Conservation (phyloP, 768 basidiomycete species). For the Strobilomyces dryophilus region DNA sequence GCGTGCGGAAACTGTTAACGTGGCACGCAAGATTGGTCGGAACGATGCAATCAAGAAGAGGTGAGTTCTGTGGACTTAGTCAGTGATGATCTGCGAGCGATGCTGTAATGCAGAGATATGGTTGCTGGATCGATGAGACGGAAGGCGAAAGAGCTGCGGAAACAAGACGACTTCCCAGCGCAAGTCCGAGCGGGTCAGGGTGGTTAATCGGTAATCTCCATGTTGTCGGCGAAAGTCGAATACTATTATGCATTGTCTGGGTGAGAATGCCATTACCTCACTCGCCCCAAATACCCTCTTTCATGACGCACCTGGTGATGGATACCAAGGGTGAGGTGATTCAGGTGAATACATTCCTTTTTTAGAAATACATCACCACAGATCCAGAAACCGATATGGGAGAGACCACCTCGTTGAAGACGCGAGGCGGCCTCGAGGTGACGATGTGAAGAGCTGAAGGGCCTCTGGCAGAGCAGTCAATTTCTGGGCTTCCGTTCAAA, state of each 20-base stretch:
- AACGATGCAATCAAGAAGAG: constrained; percentile 70
- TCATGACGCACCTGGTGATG: constrained; percentile 1
- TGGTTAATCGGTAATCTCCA: neutral
- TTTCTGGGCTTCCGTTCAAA: constrained; percentile 28
- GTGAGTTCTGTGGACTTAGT: constrained; percentile 32
- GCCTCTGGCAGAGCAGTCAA: constrained; percentile 13
- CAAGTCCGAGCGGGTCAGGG: neutral
- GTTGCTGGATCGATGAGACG: constrained; percentile 69
- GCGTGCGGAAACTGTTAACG: constrained; percentile 71
- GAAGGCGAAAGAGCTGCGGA: constrained; percentile 35
- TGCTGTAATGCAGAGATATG: constrained; percentile 57
- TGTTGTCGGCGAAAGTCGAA: constrained; percentile 10
- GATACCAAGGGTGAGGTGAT: neutral
- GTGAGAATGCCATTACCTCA: constrained; percentile 6
- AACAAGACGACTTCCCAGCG: neutral
- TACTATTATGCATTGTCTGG: constrained; percentile 6
- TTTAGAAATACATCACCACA: constrained; percentile 5
- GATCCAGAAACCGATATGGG: constrained; percentile 28
- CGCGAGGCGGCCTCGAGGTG: constrained; percentile 40
- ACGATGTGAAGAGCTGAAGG: constrained; percentile 32
- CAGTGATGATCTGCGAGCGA: neutral
- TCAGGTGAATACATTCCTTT: constrained; percentile 12
- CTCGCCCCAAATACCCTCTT: too few species aligned
- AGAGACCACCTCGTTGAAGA: constrained; percentile 20
- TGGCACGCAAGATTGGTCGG: constrained; percentile 64